Conservation (phyloP, 768 basidiomycete genomes). For the Tricholoma sp. region DNA sequence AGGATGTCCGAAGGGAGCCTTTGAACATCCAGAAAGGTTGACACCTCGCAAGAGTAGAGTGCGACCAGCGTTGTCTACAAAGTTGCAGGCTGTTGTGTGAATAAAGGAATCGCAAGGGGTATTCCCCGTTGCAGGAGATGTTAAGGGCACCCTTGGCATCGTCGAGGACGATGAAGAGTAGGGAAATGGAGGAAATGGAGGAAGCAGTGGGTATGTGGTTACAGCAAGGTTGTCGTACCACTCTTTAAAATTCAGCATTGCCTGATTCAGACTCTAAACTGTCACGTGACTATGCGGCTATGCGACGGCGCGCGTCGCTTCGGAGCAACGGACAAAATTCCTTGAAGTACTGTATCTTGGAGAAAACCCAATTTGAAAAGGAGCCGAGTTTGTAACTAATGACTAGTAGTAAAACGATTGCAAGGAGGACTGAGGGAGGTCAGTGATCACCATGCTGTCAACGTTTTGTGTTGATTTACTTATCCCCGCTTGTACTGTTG, state of each 20-base stretch:
- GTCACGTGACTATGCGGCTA: background rate
- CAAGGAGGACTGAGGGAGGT: no score
- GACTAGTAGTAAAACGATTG: no score
- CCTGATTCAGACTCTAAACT: background rate
- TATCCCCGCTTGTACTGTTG: background rate
- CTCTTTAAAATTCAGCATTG: background rate
- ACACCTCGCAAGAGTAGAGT: slow-evolving; percentile 88
- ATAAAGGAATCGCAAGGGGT: slow-evolving; percentile 46
- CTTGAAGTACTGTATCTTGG: no score
- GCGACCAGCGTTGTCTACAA: slow-evolving; percentile 71
- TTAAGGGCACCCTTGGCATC: slow-evolving; percentile 54
- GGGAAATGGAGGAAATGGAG: background rate
- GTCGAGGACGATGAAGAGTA: slow-evolving; percentile 6
- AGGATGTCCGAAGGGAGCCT: slow-evolving; percentile 74
- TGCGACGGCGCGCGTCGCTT: no score
- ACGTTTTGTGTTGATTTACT: background rate
- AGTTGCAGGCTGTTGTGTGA: slow-evolving; percentile 62
- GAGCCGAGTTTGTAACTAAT: no score
- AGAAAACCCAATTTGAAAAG: no score
- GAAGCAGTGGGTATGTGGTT: background rate
- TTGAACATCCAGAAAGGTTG: slow-evolving; percentile 86
- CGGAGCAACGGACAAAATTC: no score
- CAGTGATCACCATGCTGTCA: no score
- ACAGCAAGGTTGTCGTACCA: background rate
- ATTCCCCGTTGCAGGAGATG: slow-evolving; percentile 53